phyloP scores from a whole-genome alignment of 345 rosid species.

The Eucalyptus tenuipes region DNA sequence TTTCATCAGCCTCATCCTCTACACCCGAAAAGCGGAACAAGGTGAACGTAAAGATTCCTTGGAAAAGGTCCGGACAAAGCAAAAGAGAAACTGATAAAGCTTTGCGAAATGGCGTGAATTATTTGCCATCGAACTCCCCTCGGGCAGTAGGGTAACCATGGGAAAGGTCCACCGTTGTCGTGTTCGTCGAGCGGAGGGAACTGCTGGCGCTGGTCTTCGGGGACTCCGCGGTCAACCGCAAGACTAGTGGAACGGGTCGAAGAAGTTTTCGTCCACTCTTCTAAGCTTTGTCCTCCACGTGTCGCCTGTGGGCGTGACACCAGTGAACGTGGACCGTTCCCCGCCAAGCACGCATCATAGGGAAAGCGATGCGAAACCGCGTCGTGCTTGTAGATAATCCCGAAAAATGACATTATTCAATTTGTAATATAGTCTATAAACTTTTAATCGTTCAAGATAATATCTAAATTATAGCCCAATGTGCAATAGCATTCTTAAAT shows the following conservation, averaged over 20 bases:
- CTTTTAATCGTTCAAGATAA: too few relatives aligned
- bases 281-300: too few relatives aligned
- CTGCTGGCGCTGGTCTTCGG: neutral
- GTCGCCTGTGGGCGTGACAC: too few relatives aligned
- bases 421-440: too few relatives aligned
- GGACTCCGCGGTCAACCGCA: neutral
- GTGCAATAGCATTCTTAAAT: fast-evolving
- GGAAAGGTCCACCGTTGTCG: neutral
- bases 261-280: too few relatives aligned
- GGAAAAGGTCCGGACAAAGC: neutral
- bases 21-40: neutral
- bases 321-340: too few relatives aligned
- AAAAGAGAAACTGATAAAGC: neutral
- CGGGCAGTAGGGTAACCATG: neutral
- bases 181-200: neutral
- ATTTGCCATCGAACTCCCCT: neutral
- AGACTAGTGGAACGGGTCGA: neutral
- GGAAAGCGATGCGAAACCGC: too few relatives aligned
- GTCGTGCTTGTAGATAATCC: too few relatives aligned
- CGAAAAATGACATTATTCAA: too few relatives aligned
- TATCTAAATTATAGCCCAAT: too few relatives aligned
- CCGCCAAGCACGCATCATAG: too few relatives aligned
- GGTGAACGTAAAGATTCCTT: neutral
- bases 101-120: neutral
- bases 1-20: neutral